Evolutionary conservation across 2,329 filamentous ascomycete species (phyloP), one percentile per base, ranked within the genome.

Genomic region (Periconia sp.): DNA sequence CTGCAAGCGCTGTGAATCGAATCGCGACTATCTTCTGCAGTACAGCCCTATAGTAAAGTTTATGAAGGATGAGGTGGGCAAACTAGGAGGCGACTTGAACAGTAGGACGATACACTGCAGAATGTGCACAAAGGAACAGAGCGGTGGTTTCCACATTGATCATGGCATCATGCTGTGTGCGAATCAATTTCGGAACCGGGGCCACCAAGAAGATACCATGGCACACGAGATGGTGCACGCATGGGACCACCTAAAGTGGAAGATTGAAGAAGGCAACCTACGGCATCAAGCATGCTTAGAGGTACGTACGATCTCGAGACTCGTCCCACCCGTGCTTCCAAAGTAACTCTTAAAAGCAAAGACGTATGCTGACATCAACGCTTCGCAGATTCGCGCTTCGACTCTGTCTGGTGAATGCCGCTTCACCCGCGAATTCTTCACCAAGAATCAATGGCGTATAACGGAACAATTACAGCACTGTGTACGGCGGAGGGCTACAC

Each of bases 201-300:
- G 85, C 22, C 90, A 96, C 66, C 71, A 96, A 57, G 94, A 99
- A 74, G 94, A 99, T 69, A 96, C 92, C 9, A 77, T 99, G 63
- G 86, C 92, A 19, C 94, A 99, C 71, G 94, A 99, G 75, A 95
- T 99, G 90, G 88, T 99, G 39, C 94, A 99, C 70, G 92, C 92
- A 1, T 97, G 91, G 78, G 94, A 99, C 68, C 88, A 95, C 68
- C 66, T 97, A 57, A 78, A 92, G 52, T 99, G 90, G 77, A 94
- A 96, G 72, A 85, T 96, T 31, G 87, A 97, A 65, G 89, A 88
- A 76, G 71, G 76, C n/a, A 83, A 88, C 68, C 68, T 99, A 71
- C 84, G 86, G 68, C 94, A 99, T 73, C 89, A 92, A 24, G 94
- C 94, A 41, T 99, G 94, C 70, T 87, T 92, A 42, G 94, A 99